Conservation (phyloP, 73 alveolate genomes). For the Paraurostyla sp. region DNA sequence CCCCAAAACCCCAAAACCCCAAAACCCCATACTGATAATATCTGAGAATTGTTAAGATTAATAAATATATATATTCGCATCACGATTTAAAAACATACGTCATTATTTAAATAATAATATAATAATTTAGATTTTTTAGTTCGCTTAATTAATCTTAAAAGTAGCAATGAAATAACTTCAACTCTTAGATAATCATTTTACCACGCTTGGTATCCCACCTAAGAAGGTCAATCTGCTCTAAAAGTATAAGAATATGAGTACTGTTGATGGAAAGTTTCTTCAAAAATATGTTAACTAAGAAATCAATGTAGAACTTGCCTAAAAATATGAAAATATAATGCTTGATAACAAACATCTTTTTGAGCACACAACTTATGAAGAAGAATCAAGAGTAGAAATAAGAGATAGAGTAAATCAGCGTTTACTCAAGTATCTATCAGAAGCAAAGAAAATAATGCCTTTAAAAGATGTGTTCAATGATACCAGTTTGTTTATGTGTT, state of each 20-base stretch:
- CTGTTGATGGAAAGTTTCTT: background rate
- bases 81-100: too few relatives aligned
- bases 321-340: background rate
- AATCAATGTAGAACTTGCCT: background rate
- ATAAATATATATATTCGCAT: too few relatives aligned
- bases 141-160: too few relatives aligned
- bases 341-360: background rate
- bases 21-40: too few relatives aligned
- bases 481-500: background rate
- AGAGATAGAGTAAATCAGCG: slow-evolving; percentile 20
- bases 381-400: background rate
- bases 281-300: background rate
- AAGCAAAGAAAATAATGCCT: background rate
- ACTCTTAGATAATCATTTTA: background rate
- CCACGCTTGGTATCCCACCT: background rate
- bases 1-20: too few relatives aligned
- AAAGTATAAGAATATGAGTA: background rate
- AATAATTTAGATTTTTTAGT: too few relatives aligned
- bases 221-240: background rate
- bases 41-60: too few relatives aligned
- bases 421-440: background rate
- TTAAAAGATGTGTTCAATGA: slow-evolving; percentile 10
- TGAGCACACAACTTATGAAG: slow-evolving; percentile 7
- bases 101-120: too few relatives aligned
- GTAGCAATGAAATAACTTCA: background rate